These are phyloP conservation scores for Bretschneidera sinensis DNA, from an alignment of 345 rosid genomes.

Conservation along the genomic window DNA sequence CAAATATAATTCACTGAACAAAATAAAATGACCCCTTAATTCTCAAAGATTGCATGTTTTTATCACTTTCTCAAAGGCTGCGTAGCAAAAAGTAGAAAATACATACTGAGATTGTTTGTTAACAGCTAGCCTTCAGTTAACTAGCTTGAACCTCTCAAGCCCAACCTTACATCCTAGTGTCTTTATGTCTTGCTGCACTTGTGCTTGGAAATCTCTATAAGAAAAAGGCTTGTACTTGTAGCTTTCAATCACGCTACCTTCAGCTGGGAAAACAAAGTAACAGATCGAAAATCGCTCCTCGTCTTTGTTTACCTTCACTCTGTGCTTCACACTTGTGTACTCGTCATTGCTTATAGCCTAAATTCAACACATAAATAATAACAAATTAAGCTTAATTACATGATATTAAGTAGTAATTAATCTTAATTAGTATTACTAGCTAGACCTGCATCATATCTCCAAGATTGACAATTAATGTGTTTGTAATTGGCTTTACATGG, in stretches of 20 bases:
- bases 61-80: too few species aligned
- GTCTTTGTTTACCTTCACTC: slow-evolving; percentile 41
- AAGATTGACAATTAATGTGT: slow-evolving; percentile 53
- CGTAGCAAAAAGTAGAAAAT: too few species aligned
- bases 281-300: slow-evolving; percentile 64
- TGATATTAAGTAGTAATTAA: too few species aligned
- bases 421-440: too few species aligned
- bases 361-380: background rate
- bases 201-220: slow-evolving; percentile 59
- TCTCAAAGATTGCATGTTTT: too few species aligned
- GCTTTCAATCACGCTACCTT: slow-evolving; percentile 46
- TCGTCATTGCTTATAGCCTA: slow-evolving; percentile 74
- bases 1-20: too few species aligned
- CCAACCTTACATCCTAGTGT: slow-evolving; percentile 62
- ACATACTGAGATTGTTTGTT: too few species aligned
- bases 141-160: slow-evolving; percentile 51
- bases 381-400: background rate
- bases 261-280: slow-evolving; percentile 72
- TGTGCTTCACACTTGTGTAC: slow-evolving; percentile 58
- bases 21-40: too few species aligned
- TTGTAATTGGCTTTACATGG: slow-evolving; percentile 38
- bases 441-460: slow-evolving; percentile 92
- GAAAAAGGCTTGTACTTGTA: slow-evolving; percentile 69
- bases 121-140: too few species aligned
- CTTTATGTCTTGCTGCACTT: slow-evolving; percentile 60